These are phyloP conservation scores for Sporothrix protearum DNA, from an alignment of 2,329 filamentous ascomycete species.

Conservation along the genomic window DNA sequence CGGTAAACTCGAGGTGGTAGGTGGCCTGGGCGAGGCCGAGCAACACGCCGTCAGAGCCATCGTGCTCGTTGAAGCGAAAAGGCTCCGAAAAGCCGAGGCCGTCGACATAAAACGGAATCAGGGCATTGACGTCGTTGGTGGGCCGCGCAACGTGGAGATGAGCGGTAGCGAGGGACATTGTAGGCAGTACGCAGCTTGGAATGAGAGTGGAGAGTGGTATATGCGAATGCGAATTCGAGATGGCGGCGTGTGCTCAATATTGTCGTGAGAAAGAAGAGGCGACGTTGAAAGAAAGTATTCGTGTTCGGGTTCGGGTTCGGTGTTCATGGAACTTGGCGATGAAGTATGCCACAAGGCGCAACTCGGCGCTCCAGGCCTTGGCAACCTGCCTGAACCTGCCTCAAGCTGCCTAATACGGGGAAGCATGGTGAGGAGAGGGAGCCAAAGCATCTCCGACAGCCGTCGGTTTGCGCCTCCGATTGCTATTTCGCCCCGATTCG, in stretches of 20 bases:
- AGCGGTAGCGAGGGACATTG: slow-evolving; percentile 26
- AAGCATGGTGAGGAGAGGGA: neutral
- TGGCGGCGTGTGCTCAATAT: neutral
- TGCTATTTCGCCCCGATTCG: neutral
- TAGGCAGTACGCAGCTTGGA: neutral
- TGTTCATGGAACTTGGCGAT: neutral
- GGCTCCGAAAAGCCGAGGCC: slow-evolving; percentile 41
- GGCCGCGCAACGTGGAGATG: slow-evolving; percentile 43
- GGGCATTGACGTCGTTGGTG: slow-evolving; percentile 37
- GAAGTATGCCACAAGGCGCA: neutral
- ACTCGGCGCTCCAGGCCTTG: neutral
- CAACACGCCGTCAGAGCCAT: slow-evolving; percentile 43
- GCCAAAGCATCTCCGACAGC: neutral
- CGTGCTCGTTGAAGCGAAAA: slow-evolving; percentile 37
- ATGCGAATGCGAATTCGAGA: neutral
- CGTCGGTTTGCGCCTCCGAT: neutral
- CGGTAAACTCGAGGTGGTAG: slow-evolving; percentile 46
- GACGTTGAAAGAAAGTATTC: neutral
- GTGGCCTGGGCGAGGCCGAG: slow-evolving; percentile 34
- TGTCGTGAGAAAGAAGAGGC: neutral
- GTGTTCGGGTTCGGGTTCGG: slow-evolving; percentile 3
- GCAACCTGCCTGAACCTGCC: neutral
- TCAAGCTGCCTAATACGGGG: neutral
- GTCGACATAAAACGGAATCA: slow-evolving; percentile 43
- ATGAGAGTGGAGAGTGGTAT: neutral